Evolutionary conservation across 1,139 yeast species (phyloP).

Genomic region (Chernovozyma aurita): DNA sequence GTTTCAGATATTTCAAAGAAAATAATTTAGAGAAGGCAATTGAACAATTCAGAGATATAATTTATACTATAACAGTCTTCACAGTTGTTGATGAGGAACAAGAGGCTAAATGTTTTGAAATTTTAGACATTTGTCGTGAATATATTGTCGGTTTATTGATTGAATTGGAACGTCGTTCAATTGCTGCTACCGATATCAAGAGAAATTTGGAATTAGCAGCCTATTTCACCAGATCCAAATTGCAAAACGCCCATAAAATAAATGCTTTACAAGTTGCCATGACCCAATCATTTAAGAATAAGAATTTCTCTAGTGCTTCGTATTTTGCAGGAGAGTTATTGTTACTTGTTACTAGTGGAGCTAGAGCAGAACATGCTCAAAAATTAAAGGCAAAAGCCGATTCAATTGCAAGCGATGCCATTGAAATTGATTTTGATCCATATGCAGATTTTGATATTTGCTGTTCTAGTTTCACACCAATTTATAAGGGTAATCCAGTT

Average conservation of each 20-base stretch:
- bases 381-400: conserved; percentile 81
- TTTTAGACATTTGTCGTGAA: conserved; percentile 75
- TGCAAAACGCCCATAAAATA: conserved; percentile 77
- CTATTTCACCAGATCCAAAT: conserved; percentile 80
- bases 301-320: conserved; percentile 85
- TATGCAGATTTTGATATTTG: conserved; percentile 89
- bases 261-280: conserved; percentile 94
- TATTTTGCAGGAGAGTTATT: conserved; percentile 85
- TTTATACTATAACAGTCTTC: conserved; percentile 69
- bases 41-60: conserved; percentile 68
- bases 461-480: conserved; percentile 83
- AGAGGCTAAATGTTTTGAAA: conserved; percentile 69
- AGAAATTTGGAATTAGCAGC: conserved; percentile 94
- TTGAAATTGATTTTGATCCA: conserved; percentile 89
- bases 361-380: conserved; percentile 85
- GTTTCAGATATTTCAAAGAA: conserved; percentile 77
- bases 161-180: conserved; percentile 80
- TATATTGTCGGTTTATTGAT: conserved; percentile 89
- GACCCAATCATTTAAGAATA: conserved; percentile 84
- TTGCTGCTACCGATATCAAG: conserved; percentile 66
- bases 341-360: conserved; percentile 61
- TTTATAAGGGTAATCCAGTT: conserved; percentile 68
- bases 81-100: conserved; percentile 73
- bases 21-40: conserved; percentile 83
- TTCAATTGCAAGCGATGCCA: conserved; percentile 73